Evolutionary conservation across 768 basidiomycete species (phyloP), one percentile per base, ranked within the genome.

Genomic region (Gloeophyllum trabeum): DNA sequence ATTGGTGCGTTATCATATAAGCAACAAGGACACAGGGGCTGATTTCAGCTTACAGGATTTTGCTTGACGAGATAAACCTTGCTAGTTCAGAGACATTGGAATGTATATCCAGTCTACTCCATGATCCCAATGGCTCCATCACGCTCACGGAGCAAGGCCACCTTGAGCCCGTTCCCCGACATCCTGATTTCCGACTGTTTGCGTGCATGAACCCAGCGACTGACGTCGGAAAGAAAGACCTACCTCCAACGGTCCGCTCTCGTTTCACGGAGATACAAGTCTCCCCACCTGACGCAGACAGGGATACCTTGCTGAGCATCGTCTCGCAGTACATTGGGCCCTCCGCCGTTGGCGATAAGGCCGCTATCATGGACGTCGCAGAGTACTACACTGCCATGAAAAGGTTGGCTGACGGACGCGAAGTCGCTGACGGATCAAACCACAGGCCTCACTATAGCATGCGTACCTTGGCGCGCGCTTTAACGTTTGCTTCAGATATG

Each of bases 131-230:
- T 5, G 78, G 89, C 0, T 98, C 94, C 1, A 82, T 99, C 50
- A 88, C 91, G 0, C 66, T 99, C 43, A 91, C 91, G 0, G 96
- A 98, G 55, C 79, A 92, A 56, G 94, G 93, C 1, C 83, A 89
- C 6, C 61, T 97, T 42, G 88, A 92, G 51, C 84, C 87, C 1
- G 72, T 98, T 22, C 81, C 82, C 39, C 83, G 96, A 0, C 96
- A 99, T 58, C 79, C 90, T 14, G 83, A 94, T 52, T 99, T 99
- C 66, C 85, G 94, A 16, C 70, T 98, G 4, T 98, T 98, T 54
- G 92, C 92, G 3, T 99, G 96, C 58, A 99, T 99, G 96, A 99
- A 99, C 55, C 96, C 96, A 4, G 96, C 96, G 0, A 99, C 93
- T 3, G 96, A 99, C 52, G 86, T 97, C 12, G 96, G 96, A 24